These are phyloP conservation scores for Gremmenia infestans DNA, from an alignment of 2,329 filamentous ascomycete species.

Conservation along the genomic window DNA sequence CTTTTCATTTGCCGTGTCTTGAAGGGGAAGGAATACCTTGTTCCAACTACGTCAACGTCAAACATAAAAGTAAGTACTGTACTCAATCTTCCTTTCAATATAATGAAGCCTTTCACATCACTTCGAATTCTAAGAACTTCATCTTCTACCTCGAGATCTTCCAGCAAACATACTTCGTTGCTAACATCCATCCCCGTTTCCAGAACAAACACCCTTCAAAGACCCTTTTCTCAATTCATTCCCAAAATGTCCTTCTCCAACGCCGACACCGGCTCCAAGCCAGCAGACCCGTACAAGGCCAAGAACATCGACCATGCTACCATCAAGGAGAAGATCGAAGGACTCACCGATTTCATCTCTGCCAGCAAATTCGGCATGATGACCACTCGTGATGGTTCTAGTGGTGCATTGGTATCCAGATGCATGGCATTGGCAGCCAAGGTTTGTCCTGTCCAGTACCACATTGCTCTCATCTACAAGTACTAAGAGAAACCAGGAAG, in stretches of 20 bases:
- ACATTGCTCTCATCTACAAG: not conserved
- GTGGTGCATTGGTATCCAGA: conserved; percentile 67
- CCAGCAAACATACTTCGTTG: conserved; percentile 1
- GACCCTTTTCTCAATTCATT: not conserved
- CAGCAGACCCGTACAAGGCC: conserved; percentile 70
- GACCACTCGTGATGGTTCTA: conserved; percentile 66
- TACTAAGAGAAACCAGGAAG: conserved; percentile 49
- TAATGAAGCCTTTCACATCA: conserved; percentile 12
- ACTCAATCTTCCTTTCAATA: not conserved
- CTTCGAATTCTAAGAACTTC: conserved; percentile 1
- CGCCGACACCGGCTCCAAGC: conserved; percentile 55
- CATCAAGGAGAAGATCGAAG: conserved; percentile 70
- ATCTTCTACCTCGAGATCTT: not conserved
- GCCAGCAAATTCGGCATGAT: conserved; percentile 82
- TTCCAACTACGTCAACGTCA: not conserved
- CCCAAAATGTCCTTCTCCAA: conserved; percentile 46
- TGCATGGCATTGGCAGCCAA: conserved; percentile 82
- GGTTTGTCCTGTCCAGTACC: conserved; percentile 41
- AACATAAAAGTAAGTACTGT: not conserved
- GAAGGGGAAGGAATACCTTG: too few species aligned
- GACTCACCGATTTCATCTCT: conserved; percentile 65
- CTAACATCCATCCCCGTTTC: conserved; percentile 6
- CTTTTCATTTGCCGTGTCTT: too few species aligned
- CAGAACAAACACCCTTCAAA: conserved; percentile 6
- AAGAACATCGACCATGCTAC: conserved; percentile 62